A percentile compares a stretch with the other conserved stretches of the same genome.
Conservation (phyloP, 352 stramenopile species). For the Pythium angustatum region DNA sequence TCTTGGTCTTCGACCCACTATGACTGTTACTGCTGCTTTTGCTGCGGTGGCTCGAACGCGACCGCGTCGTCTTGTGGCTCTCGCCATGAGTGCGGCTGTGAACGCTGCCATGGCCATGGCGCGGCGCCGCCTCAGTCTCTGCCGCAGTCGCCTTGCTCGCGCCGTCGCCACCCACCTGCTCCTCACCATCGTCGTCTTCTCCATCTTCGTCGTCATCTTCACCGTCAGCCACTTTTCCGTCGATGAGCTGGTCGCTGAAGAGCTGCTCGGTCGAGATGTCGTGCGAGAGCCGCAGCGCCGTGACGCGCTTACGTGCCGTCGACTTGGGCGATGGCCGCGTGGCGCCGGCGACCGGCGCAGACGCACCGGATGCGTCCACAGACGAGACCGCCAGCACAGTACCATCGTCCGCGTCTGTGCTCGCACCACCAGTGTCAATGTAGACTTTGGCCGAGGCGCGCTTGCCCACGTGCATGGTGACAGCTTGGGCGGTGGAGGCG, state of each 20-base stretch:
- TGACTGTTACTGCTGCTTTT: constrained; percentile 11
- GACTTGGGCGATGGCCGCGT: constrained; percentile 11
- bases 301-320: constrained; percentile 7
- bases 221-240: constrained; percentile 56
- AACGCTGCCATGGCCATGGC: neutral
- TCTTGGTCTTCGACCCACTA: constrained; percentile 12
- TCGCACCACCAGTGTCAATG: constrained; percentile 20
- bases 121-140: constrained; percentile 1
- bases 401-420: neutral
- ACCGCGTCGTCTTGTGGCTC: neutral
- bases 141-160: neutral
- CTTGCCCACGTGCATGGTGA: constrained; percentile 21
- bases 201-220: constrained; percentile 46
- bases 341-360: too few relatives aligned
- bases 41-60: neutral
- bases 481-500: neutral
- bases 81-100: neutral
- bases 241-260: constrained; percentile 60
- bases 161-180: neutral
- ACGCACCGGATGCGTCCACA: neutral
- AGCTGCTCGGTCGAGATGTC: constrained; percentile 75
- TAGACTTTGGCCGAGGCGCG: constrained; percentile 33
- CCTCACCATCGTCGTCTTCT: constrained; percentile 21
- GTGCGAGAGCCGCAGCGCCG: constrained; percentile 38
- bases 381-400: neutral